phyloP scores from a whole-genome alignment of 164 flowering plant species.

The Paratinospora sagittata region DNA sequence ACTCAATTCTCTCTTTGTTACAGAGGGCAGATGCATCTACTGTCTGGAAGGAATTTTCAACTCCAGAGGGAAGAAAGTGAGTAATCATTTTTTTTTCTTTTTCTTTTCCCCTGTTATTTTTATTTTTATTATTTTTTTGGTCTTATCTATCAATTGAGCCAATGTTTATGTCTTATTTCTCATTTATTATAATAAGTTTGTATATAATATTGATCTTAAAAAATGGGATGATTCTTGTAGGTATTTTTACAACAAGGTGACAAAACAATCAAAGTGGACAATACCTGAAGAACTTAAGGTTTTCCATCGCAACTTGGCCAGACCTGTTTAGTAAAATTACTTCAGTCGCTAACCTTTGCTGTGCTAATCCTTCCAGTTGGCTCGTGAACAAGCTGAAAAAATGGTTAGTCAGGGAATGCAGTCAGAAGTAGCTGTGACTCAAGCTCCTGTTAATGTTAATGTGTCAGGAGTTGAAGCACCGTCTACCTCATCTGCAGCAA shows the following conservation, averaged over 20 bases:
- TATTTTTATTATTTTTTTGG: background rate
- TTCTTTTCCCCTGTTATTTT: background rate
- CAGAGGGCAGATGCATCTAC: conserved; percentile 98
- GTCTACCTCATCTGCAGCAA: conserved; percentile 1
- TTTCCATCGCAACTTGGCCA: background rate
- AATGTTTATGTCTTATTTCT: background rate
- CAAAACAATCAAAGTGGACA: conserved; percentile 84
- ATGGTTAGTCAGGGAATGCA: conserved; percentile 33
- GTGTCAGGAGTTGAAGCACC: conserved; percentile 20
- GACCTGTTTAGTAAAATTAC: background rate
- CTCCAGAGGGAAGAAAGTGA: conserved; percentile 82
- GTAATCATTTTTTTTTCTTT: too few species aligned
- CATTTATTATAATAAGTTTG: background rate
- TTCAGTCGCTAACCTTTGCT: background rate
- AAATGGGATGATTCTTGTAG: conserved; percentile 34
- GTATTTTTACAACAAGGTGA: conserved; percentile 84
- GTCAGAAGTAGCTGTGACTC: conserved; percentile 25
- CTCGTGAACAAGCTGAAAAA: conserved; percentile 79
- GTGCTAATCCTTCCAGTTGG: conserved; percentile 45
- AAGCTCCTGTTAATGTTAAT: conserved; percentile 21
- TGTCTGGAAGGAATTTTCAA: conserved; percentile 92
- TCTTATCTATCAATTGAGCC: too few species aligned
- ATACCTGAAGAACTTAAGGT: conserved; percentile 96
- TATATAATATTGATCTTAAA: background rate
- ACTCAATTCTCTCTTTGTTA: conserved; percentile 12